Base-by-base conservation (phyloP, 2,329 filamentous ascomycete genomes). In the Paradendryphiella salina region DNA sequence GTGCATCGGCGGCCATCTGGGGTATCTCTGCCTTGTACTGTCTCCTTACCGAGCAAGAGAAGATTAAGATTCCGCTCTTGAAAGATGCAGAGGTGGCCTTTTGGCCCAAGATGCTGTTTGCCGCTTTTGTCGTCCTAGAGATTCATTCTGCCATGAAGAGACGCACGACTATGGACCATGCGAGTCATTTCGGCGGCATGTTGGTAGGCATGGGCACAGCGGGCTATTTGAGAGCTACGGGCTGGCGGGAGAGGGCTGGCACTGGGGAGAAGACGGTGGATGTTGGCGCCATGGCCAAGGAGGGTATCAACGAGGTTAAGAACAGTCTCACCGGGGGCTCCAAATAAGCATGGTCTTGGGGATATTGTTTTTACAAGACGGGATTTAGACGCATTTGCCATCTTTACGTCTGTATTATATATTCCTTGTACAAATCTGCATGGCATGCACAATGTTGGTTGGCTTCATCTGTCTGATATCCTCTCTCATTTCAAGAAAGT, bases 181-280 rank as follows among this genome's bases (percentile, higher is more conserved):
- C 67, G 1, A 69, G 66, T 53, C 71, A 74, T 65, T 66, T 73
- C 52, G 71, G 70, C 0, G 71, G 71, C 8, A 64, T 71, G 49
- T 11, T 58, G 4, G 61, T 64, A 0, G 71, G 71, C 0, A 53
- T 64, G 1, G 42, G 42, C 4, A 62, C 63, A 0, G 71, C 66
- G 14, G 65, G 64, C 2, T 67, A 61, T 36, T n/a, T 72, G 57
- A 49, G 61, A 13, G 61, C 52, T 2, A 63, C 50, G 6, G 69
- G 67, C 3, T 69, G 56, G 38, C 57, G 63, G 50, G 41, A 37
- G 37, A 46, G 38, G 43, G 57, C 52, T 5, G 54, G 31, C 3
- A 52, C 39, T 4, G 61, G 47, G 14, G 50, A 21, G 17, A 67
- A 59, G 63, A 63, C 44, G 49, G 54, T 65, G 23, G 63, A 66